Conservation (phyloP, 1,284 basidiomycete species). For the Leccinum subfulvum region DNA sequence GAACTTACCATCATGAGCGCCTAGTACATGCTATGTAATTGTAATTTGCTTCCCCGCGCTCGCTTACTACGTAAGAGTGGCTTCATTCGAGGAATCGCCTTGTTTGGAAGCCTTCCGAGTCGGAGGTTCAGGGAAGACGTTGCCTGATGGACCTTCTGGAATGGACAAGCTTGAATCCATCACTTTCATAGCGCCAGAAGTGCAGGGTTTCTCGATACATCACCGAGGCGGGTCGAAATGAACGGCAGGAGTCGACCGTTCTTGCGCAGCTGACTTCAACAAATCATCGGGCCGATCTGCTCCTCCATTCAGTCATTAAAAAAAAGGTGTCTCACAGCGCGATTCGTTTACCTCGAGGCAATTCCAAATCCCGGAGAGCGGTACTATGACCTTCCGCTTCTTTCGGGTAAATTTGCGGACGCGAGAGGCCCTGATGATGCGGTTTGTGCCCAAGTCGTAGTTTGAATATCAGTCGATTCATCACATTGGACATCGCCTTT, state of each 20-base stretch:
- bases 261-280: background rate
- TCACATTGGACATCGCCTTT: conserved; percentile 7
- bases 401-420: background rate
- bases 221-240: background rate
- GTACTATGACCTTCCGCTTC: background rate
- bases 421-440: background rate
- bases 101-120: background rate
- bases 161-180: background rate
- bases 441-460: conserved; percentile 4
- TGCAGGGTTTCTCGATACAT: background rate
- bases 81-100: background rate
- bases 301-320: background rate
- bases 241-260: background rate
- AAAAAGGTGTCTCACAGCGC: background rate
- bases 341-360: background rate
- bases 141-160: background rate
- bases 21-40: background rate
- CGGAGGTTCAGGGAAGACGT: background rate
- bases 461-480: conserved; percentile 1
- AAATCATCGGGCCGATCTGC: background rate
- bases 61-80: background rate
- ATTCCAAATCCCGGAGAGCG: background rate
- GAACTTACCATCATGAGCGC: background rate
- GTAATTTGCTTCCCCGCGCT: background rate
- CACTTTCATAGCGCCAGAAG: background rate